Evolutionary conservation across 345 rosid species (phyloP), one percentile per base, ranked within the genome.

Genomic region (Sisymbrium irio): DNA sequence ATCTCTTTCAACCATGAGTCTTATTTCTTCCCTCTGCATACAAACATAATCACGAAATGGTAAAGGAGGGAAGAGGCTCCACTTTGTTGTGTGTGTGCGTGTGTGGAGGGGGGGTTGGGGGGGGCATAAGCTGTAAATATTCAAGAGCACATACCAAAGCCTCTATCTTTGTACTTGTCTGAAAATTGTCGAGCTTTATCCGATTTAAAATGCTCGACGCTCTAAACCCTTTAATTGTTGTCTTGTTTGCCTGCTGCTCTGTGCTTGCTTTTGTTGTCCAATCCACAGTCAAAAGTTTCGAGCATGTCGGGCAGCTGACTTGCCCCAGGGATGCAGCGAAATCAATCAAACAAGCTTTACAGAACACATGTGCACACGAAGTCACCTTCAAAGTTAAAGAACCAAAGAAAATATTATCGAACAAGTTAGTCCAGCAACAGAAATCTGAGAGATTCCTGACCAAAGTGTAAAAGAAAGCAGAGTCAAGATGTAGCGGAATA

Each of bases 131-230:
- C 44, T 47, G 57, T 62, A 13, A 6, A 51, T 12, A 44, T 22
- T 59, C 14, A 67, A 57, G 28, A 78, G 37, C 12, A 64, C 87
- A 45, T 84, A 95, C 99, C 96, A 95, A 83, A 73, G 99, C 99
- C 79, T 95, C 99, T 64, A 95, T 91, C 81, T 94, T 95, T 62
- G 99, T 95, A 85, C 99, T 95, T 17, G 99, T 86, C 84, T 95
- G 96, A 79, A 95, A 95, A 62, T 92, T 88, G 41, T 85, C 78
- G 49, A 95, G 79, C 63, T 82, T 82, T 76, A 95, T 82, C 66
- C 99, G 88, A 79, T 90, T 95, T 33, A 95, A 69, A 79, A 95
- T 95, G 82, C 97, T 91, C 13, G 97, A 77, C 63, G 97, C 76
- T 77, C 76, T 92, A 73, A 86, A 89, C 20, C 97, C 96, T 84